These are phyloP conservation scores for Wickerhamomyces xylosicus DNA, from an alignment of 805 yeast species.

Conservation along the genomic window DNA sequence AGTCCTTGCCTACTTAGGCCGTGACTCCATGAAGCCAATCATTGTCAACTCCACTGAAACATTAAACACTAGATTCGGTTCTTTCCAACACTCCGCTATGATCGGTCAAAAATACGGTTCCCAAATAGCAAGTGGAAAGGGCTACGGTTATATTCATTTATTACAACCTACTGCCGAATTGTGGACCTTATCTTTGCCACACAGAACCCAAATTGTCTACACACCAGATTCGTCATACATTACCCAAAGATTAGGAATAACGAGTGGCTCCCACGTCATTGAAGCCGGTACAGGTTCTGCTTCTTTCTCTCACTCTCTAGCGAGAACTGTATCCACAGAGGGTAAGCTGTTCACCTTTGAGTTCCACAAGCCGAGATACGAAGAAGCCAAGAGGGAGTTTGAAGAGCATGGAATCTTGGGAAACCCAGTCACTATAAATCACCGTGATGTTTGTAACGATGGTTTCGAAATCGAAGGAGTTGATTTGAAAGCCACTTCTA, in stretches of 20 bases:
- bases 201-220: slow-evolving; percentile 94
- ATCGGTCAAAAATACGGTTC: slow-evolving; percentile 76
- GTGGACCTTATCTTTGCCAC: slow-evolving; percentile 95
- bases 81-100: slow-evolving; percentile 77
- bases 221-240: slow-evolving; percentile 93
- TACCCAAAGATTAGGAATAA: slow-evolving; percentile 67
- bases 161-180: slow-evolving; percentile 90
- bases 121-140: slow-evolving; percentile 68
- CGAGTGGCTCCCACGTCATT: slow-evolving; percentile 68
- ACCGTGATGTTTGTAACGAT: slow-evolving; percentile 83
- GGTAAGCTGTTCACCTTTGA: slow-evolving; percentile 80
- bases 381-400: slow-evolving; percentile 74
- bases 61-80: slow-evolving; percentile 82
- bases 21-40: slow-evolving; percentile 73
- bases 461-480: slow-evolving; percentile 56
- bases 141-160: slow-evolving; percentile 78
- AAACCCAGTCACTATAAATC: slow-evolving; percentile 51
- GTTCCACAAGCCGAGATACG: slow-evolving; percentile 76
- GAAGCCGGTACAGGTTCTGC: slow-evolving; percentile 99
- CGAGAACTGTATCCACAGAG: slow-evolving; percentile 48
- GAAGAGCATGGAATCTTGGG: slow-evolving; percentile 55
- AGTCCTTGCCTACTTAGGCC: slow-evolving; percentile 75
- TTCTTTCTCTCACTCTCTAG: slow-evolving; percentile 86
- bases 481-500: slow-evolving; percentile 53
- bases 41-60: slow-evolving; percentile 45